Base-by-base conservation (phyloP, 345 rosid genomes). In the Bretschneidera sinensis region DNA sequence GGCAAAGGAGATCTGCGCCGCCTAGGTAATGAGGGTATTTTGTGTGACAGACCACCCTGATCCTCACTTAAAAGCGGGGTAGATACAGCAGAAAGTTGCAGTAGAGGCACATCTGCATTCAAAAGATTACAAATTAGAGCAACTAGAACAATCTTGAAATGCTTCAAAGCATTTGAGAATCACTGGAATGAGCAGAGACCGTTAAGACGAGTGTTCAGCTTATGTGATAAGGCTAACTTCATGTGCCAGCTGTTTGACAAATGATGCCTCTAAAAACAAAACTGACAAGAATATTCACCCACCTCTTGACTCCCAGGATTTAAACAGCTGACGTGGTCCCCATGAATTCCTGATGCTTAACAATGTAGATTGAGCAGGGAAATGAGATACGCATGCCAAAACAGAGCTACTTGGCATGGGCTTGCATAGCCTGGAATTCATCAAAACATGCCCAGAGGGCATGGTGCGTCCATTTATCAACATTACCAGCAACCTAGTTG, bases 11-110 rank as follows among this genome's bases (percentile, higher is more conserved):
- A 50, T 61, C 71, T 65, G 5, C 66, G 69, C 19, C 76, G 76
- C 61, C 58, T 51, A 21, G 85, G 83, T 48, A 84, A 69, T 17
- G 54, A 21, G 2, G 85, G 80, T 21, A 85, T 62, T 8, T 3
- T 28, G 49, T 51, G 58, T 53, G 56, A 72, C 20, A 81, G 23
- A 33, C 78, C 63, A 49, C 80, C 82, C 45, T 63, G 74, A 51
- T 79, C 92, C 18, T 88, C 91, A 51, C 54, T 76, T 39, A 79
- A 67, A 64, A 79, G 81, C 10, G 73, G 72, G 21, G 76, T 70
- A 66, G 82, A 80, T 51, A 82, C 72, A 24, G 86, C 79, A 63
- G 87, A 77, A 67, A 85, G 81, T 67, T 64, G 65, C 51, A 65
- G 60, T 55, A 43, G 54, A 55, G 71, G 70, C 57, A 66, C 47